Evolutionary conservation across 768 basidiomycete genomes (phyloP).

Genomic region (Rhizopogon roseolus): DNA sequence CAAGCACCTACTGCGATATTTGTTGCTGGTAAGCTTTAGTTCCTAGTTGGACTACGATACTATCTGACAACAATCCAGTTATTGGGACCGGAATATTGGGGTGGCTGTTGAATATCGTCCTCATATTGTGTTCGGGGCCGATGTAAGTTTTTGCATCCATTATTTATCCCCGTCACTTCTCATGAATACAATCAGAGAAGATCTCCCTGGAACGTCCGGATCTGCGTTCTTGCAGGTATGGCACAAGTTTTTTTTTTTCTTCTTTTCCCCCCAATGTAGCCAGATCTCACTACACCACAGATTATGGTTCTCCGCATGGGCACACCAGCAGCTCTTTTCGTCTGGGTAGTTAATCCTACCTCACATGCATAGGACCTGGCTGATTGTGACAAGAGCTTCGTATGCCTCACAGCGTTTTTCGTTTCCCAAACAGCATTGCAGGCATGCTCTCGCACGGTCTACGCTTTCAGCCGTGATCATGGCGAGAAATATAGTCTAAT

Average conservation of each 20-base stretch:
- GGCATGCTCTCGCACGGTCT: slow-evolving; percentile 76
- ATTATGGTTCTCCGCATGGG: slow-evolving; percentile 78
- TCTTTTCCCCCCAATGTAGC: background rate
- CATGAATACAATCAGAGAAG: slow-evolving; percentile 33
- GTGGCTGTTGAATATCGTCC: slow-evolving; percentile 83
- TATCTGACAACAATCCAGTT: slow-evolving; percentile 32
- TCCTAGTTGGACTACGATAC: background rate
- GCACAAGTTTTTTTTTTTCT: slow-evolving; percentile 11
- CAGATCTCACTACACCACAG: slow-evolving; percentile 25
- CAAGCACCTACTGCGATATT: slow-evolving; percentile 56
- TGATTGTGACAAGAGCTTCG: slow-evolving; percentile 42
- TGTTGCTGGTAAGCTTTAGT: slow-evolving; percentile 36
- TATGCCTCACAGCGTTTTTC: slow-evolving; percentile 85
- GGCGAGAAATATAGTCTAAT: slow-evolving; percentile 32
- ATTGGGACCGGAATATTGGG: slow-evolving; percentile 74
- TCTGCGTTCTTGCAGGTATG: slow-evolving; percentile 66
- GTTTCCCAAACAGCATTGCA: slow-evolving; percentile 79
- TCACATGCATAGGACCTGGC: background rate
- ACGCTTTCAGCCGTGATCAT: slow-evolving; percentile 80
- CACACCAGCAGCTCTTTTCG: slow-evolving; percentile 64
- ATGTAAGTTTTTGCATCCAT: slow-evolving; percentile 38
- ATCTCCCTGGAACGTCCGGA: slow-evolving; percentile 65
- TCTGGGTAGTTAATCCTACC: slow-evolving; percentile 52
- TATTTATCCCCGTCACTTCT: background rate
- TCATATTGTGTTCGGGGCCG: slow-evolving; percentile 80